Conservation (phyloP, 2,329 filamentous ascomycete species). For the Neurospora sp. region DNA sequence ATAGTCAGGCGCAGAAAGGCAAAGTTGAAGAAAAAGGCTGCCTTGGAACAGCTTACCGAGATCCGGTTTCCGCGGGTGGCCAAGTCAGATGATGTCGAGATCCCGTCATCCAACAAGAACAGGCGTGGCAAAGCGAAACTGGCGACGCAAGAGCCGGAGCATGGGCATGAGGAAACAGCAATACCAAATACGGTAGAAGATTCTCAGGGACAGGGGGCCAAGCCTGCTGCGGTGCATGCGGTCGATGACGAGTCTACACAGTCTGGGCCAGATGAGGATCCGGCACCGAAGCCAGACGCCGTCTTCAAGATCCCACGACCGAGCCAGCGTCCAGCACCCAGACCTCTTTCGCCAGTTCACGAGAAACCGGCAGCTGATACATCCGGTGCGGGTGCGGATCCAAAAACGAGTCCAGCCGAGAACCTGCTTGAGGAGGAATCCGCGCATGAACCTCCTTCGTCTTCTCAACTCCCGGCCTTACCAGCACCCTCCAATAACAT, state of each 20-base stretch:
- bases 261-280: conserved; percentile 11
- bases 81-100: conserved; percentile 26
- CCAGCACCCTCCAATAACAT: background rate
- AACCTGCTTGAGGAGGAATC: background rate
- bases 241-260: conserved; percentile 13
- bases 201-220: conserved; percentile 10
- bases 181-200: conserved; percentile 12
- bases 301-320: background rate
- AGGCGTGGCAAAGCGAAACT: conserved; percentile 12
- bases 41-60: conserved; percentile 29
- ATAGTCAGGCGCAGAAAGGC: conserved; percentile 28
- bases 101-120: conserved; percentile 25
- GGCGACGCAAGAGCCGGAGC: conserved; percentile 9
- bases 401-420: conserved; percentile 21
- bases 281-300: background rate
- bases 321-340: background rate
- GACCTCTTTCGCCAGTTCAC: background rate
- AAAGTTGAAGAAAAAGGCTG: conserved; percentile 29
- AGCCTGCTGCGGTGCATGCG: background rate
- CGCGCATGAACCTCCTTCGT: background rate
- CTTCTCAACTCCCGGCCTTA: background rate
- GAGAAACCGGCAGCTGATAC: background rate
- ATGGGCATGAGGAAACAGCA: conserved; percentile 14
- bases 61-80: conserved; percentile 27
- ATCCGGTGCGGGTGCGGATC: conserved; percentile 18